phyloP scores from a whole-genome alignment of 1,284 basidiomycete genomes.

The Veloboletus limbatus region DNA sequence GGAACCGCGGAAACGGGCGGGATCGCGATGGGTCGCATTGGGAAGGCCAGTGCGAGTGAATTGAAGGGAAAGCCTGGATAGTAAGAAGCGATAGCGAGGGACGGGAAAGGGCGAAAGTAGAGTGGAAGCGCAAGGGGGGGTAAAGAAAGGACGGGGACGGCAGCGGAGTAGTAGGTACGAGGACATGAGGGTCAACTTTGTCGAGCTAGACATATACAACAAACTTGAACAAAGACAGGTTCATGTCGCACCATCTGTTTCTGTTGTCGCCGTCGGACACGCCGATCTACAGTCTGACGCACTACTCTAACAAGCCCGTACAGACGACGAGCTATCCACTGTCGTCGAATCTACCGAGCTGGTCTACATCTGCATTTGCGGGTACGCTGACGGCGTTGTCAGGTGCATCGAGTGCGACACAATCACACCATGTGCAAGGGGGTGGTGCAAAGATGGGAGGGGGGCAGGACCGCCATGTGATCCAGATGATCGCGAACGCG shows the following conservation, averaged over 20 bases:
- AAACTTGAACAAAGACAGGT: conserved; percentile 16
- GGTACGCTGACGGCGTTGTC: conserved; percentile 82
- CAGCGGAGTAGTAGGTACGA: conserved; percentile 4
- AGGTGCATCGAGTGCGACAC: conserved; percentile 71
- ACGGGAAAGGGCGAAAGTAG: not conserved
- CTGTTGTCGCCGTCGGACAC: conserved; percentile 79
- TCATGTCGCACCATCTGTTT: conserved; percentile 83
- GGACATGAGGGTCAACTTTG: conserved; percentile 2
- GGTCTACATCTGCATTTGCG: conserved; percentile 84
- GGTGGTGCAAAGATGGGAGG: conserved; percentile 65
- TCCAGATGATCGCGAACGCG: conserved; percentile 96
- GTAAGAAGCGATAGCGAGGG: conserved; percentile 5
- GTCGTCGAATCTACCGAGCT: conserved; percentile 76
- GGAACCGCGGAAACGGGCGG: conserved; percentile 8
- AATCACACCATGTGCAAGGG: conserved; percentile 56
- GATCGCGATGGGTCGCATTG: conserved; percentile 28
- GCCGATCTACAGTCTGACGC: conserved; percentile 75
- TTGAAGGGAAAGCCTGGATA: conserved; percentile 4
- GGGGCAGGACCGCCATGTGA: conserved; percentile 83
- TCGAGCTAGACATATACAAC: conserved; percentile 7
- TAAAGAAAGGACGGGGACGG: no score
- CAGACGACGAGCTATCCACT: conserved; percentile 60
- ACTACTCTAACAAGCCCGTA: conserved; percentile 71
- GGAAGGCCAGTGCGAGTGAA: conserved; percentile 15
- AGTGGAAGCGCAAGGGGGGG: not conserved